Percentiles rank a stretch among this genome's conserved stretches.
Conservation (phyloP, 225 moss, liverwort and hornwort species). For the Polytrichum commune region DNA sequence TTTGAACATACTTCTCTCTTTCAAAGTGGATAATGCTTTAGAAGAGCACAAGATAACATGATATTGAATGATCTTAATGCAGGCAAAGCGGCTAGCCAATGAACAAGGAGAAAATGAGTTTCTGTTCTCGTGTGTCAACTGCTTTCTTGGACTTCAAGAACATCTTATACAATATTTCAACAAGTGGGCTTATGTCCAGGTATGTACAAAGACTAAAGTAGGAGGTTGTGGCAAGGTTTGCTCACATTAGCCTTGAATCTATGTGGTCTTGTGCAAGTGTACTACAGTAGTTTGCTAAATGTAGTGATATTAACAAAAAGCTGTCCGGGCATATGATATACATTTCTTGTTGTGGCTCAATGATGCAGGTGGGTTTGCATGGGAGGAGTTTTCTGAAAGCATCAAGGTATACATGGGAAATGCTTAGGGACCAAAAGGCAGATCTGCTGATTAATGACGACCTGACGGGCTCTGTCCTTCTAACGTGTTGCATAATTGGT, state of each 20-base stretch:
- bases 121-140: conserved; percentile 84
- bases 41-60: no score
- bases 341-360: not conserved
- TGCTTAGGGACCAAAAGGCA: conserved; percentile 52
- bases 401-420: conserved; percentile 76
- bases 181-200: conserved; percentile 94
- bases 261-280: no score
- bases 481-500: conserved; percentile 75
- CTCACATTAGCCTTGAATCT: no score
- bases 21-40: no score
- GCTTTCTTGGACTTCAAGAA: conserved; percentile 60
- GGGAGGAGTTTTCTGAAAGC: conserved; percentile 75
- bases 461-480: conserved; percentile 60
- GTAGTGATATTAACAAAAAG: no score
- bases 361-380: conserved; percentile 70
- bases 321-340: no score
- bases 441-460: conserved; percentile 83
- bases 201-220: conserved; percentile 15
- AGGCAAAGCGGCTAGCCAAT: conserved; percentile 75
- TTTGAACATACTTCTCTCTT: no score
- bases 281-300: no score
- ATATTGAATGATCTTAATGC: conserved; percentile 6
- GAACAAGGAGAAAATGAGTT: conserved; percentile 91
- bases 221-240: no score
- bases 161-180: conserved; percentile 72